Base-by-base conservation (phyloP, 495 filamentous ascomycete species). In the Thermochaetoides thermophila region DNA sequence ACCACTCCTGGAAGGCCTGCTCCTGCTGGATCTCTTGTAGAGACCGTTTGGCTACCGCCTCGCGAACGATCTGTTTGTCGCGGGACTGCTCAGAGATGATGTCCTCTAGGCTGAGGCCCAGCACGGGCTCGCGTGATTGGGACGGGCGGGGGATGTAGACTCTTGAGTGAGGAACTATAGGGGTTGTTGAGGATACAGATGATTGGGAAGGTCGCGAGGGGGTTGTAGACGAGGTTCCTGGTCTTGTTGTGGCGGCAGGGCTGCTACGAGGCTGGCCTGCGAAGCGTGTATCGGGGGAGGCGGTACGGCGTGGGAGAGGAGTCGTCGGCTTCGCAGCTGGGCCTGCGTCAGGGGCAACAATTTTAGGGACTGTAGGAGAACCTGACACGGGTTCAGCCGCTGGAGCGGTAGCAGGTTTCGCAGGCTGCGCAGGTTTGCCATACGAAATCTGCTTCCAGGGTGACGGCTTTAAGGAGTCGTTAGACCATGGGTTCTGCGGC, bases 1-100 rank as follows among this genome's bases (percentile, higher is more conserved):
- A 97, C 89, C 91, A 97, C 49, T 87, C 76, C 52, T 93, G 81
- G 55, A 97, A 97, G 21, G 84, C 82, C 52, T 97, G 89, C 52
- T 97, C 89, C 31, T 79, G 71, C 49, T 97, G 91, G 42, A 97
- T 97, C 25, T 96, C 89, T 46, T 87, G 71, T 25, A 97, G 54
- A 38, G 77, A 84, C 26, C 87, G 68, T 52, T 91, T 93, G 2
- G 81, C 78, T 0, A 66, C 73, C n/a, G 82, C 82, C 55, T 92
- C 85, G 25, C 70, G 74, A 39, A 89, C 71, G 31, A 73, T 65
- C 38, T 85, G 72, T 45, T 95, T 89, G 40, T 92, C 86, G 5
- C 71, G 73, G 50, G 78, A 73, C 55, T 97, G 83, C 49, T 87
- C 76, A 11, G 73, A 71, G 16, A 96, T 76, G 34, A 97, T 96